Evolutionary conservation across 208 protist genomes (phyloP), one percentile per base, ranked within the genome.

Genomic region (Trichomonas gallinae): DNA sequence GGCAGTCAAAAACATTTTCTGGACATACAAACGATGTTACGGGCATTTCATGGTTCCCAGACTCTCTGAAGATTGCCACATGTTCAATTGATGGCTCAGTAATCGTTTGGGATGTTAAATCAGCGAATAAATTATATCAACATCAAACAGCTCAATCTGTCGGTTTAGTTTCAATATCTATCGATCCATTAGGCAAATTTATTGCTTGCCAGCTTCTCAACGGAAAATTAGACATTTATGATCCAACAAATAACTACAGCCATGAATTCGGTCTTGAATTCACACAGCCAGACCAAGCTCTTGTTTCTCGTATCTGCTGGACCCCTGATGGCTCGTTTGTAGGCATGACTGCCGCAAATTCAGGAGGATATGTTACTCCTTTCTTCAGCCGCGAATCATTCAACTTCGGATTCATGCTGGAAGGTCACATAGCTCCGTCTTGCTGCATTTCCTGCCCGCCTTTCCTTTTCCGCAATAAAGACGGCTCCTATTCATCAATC

Each of bases 61-160:
- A 93, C 46, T 93, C 87, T 3, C 0, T 34, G n/a, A 23, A 42
- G 38, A 48, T 93, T 21, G 87, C 31, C 2, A 49, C 87, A 34
- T 51, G 44, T 51, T 93, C 87, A 34, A 38, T 93, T 51, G 87
- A 93, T 38, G 87, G 87, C 1, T 34, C 17, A 40, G 15, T 93
- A 15, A 93, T 93, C 31, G 87, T 93, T 34, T 93, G 87, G 87
- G 87, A 93, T 51, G 44, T 93, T 6, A 93, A 93, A 38, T 40
- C 87, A 51, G 26, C 42, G 13, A 44, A 38, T 36, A 42, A 93
- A 51, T 9, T 93, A 10, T 93, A 44, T 42, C 26, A 9, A 0
- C 26, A 51, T 51, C 40, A 51, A 93, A 93, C 26, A n/a, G 10
- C 42, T 4, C 58, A 72, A 31, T 72, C 58, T n/a, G 26, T 93